A percentile compares a stretch with the other conserved stretches of the same genome.
These are phyloP conservation scores for Trametes sanguinea DNA, from an alignment of 768 basidiomycete genomes.

Conservation along the genomic window DNA sequence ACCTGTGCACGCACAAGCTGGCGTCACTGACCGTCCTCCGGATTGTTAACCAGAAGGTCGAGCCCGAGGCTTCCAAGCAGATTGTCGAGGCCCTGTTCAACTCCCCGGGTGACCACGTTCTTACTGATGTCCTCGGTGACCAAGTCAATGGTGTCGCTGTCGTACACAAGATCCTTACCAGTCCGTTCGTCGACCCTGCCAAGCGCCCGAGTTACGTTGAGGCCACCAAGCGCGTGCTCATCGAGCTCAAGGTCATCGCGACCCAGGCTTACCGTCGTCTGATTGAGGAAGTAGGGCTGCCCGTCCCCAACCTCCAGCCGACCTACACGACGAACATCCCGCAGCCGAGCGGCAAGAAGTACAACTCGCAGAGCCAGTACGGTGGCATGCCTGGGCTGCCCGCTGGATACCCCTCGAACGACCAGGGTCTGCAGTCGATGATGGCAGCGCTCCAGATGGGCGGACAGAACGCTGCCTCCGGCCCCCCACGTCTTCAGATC, in stretches of 20 bases:
- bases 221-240: constrained; percentile 87
- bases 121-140: constrained; percentile 93
- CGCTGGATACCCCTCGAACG: constrained; percentile 77
- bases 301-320: constrained; percentile 85
- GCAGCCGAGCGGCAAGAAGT: constrained; percentile 62
- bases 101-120: constrained; percentile 85
- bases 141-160: constrained; percentile 96
- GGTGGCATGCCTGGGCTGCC: constrained; percentile 71
- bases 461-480: constrained; percentile 81
- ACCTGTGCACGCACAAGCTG: constrained; percentile 96
- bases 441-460: constrained; percentile 93
- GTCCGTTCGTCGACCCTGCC: constrained; percentile 74
- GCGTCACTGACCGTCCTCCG: constrained; percentile 93
- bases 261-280: constrained; percentile 92
- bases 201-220: constrained; percentile 75
- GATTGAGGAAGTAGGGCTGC: constrained; percentile 92
- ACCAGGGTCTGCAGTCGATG: constrained; percentile 87
- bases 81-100: constrained; percentile 90
- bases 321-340: constrained; percentile 66
- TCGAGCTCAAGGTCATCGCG: constrained; percentile 89
- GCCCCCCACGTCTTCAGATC: constrained; percentile 70
- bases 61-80: constrained; percentile 82
- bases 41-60: constrained; percentile 95
- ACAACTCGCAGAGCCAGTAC: constrained; percentile 52
- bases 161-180: constrained; percentile 89